phyloP scores from a whole-genome alignment of 495 filamentous ascomycete genomes.

The Astrothelium macrocarpum region DNA sequence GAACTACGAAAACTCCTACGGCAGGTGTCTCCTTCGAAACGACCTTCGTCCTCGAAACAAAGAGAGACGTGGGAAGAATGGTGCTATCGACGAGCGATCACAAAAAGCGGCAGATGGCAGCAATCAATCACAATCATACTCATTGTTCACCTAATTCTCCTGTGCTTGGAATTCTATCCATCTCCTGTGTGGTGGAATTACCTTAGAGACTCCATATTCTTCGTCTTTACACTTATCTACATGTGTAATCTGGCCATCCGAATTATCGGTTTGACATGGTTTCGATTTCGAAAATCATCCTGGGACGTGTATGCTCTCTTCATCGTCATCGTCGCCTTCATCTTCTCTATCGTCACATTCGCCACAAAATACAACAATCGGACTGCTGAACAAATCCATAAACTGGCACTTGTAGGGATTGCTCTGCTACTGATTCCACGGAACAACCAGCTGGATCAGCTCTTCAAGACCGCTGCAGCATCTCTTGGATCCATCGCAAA shows the following conservation, averaged over 20 bases:
- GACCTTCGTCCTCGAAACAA: slow-evolving; percentile 63
- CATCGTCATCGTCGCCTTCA: slow-evolving; percentile 72
- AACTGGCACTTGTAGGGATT: slow-evolving; percentile 85
- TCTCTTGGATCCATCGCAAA: slow-evolving; percentile 85
- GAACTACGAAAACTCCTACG: slow-evolving; percentile 87
- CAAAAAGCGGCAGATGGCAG: slow-evolving; percentile 93
- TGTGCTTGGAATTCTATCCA: slow-evolving; percentile 78
- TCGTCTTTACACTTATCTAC: slow-evolving; percentile 78
- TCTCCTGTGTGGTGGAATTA: slow-evolving; percentile 56
- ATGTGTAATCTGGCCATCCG: slow-evolving; percentile 76
- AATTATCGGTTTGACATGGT: slow-evolving; percentile 83
- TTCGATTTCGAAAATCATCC: slow-evolving; percentile 80
- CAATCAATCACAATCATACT: slow-evolving; percentile 66
- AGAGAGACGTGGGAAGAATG: slow-evolving; percentile 72
- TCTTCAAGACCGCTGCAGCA: slow-evolving; percentile 99
- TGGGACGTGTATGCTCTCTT: slow-evolving; percentile 91
- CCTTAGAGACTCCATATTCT: slow-evolving; percentile 65
- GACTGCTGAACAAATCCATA: slow-evolving; percentile 70
- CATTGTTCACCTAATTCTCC: slow-evolving; percentile 69
- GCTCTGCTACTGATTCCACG: slow-evolving; percentile 87
- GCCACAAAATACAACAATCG: slow-evolving; percentile 43
- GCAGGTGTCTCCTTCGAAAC: slow-evolving; percentile 87
- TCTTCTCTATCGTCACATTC: slow-evolving; percentile 63
- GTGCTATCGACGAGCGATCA: slow-evolving; percentile 89
- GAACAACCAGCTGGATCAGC: slow-evolving; percentile 94